These are phyloP conservation scores for Pythium plurisporium DNA, from an alignment of 352 stramenopile genomes.

Conservation along the genomic window DNA sequence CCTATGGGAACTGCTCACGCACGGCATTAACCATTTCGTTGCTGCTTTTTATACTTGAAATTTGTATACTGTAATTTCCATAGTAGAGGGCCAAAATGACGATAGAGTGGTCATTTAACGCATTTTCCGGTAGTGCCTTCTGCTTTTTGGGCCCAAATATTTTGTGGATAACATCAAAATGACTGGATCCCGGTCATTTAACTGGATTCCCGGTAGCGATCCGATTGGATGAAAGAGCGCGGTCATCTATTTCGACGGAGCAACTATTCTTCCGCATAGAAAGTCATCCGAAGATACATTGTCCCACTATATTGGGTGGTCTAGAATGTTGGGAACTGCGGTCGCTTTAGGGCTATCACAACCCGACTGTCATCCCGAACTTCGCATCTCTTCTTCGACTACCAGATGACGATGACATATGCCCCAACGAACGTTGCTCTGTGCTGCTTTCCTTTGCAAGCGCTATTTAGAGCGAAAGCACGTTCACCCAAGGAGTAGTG, in stretches of 20 bases:
- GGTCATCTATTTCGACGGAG: no score
- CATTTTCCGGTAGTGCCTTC: not conserved
- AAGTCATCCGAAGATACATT: not conserved
- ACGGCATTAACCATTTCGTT: no score
- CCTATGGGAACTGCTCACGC: no score
- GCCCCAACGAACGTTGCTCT: not conserved
- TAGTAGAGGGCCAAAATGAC: no score
- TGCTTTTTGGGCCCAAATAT: not conserved
- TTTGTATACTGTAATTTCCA: no score
- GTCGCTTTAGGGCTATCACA: not conserved
- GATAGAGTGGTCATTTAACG: not conserved
- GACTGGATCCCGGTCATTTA: not conserved
- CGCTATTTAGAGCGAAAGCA: no score
- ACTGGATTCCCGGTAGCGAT: not conserved
- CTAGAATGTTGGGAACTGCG: not conserved
- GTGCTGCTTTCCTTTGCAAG: no score
- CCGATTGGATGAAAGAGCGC: not conserved
- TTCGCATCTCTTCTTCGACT: no score
- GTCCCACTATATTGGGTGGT: not conserved
- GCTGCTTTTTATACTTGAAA: no score
- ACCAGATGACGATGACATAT: not conserved
- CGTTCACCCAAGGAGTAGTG: no score
- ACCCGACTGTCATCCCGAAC: not conserved
- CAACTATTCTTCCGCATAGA: not conserved
- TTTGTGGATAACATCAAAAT: not conserved